Evolutionary conservation across 2,329 filamentous ascomycete species (phyloP).

Genomic region (Microsporum canis): DNA sequence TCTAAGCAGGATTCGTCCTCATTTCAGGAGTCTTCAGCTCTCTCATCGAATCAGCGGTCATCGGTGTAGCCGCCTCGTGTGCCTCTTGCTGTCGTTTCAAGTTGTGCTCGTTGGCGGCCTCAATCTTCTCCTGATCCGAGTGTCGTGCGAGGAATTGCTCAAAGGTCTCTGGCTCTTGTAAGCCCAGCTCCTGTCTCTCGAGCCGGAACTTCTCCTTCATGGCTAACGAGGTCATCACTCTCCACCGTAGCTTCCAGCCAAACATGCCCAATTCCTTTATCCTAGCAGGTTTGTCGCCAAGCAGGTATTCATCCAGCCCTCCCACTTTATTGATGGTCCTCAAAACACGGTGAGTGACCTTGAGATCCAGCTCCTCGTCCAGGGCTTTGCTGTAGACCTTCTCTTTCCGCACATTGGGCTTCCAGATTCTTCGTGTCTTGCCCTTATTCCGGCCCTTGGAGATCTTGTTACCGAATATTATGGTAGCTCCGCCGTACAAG

Average conservation of each 20-base stretch:
- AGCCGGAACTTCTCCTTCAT: conserved; percentile 55
- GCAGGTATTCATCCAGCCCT: conserved; percentile 81
- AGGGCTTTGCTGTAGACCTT: conserved; percentile 37
- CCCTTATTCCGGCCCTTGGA: conserved; percentile 39
- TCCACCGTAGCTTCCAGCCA: conserved; percentile 84
- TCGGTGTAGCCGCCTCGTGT: not conserved
- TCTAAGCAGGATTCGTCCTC: not conserved
- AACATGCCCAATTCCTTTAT: conserved; percentile 78
- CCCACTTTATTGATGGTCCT: conserved; percentile 66
- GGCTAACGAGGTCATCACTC: conserved; percentile 65
- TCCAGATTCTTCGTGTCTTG: conserved; percentile 40
- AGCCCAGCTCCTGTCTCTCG: conserved; percentile 54
- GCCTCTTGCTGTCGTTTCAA: not conserved
- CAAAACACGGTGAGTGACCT: conserved; percentile 36
- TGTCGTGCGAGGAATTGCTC: conserved; percentile 34
- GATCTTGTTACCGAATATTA: conserved; percentile 42
- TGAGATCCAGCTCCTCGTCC: conserved; percentile 33
- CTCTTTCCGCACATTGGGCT: conserved; percentile 39
- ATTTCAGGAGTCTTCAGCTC: not conserved
- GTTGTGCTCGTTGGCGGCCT: conserved; percentile 26
- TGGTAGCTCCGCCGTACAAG: conserved; percentile 36
- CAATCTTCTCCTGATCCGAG: conserved; percentile 29
- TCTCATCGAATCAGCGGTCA: not conserved
- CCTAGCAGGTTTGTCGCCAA: conserved; percentile 64
- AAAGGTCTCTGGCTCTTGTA: conserved; percentile 38